Base-by-base conservation (phyloP, 306 rosid species). In the Citrullus mucosospermus region DNA sequence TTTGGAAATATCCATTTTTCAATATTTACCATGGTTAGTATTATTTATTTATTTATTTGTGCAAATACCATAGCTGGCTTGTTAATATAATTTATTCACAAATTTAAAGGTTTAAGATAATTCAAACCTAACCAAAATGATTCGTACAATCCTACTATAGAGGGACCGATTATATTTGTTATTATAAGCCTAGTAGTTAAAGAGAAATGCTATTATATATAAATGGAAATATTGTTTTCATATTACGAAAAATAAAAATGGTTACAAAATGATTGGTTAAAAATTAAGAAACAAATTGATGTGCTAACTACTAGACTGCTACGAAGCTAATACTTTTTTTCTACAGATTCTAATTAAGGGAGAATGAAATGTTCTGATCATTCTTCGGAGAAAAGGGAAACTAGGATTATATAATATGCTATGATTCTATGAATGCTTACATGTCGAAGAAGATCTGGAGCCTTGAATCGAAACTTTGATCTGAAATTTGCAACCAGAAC, bases 381-480 rank as follows among this genome's bases (percentile, higher is more conserved):
- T 30, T 67, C 54, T 46, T 46, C 2, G 20, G 25, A 30, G 14
- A 20, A 12, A 70, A 8, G 17, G 50, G 14, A 32, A 16, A 32
- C 15, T 7, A 17, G 16, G 38, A 28, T 44, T 7, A 46, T 50
- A 32, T 50, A 32, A 15, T 73, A 72, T 22, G 39, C 12, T 18
- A 55, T 51, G 56, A 51, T 51, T 51, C 18, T 51, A 43, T 70
- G 15, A 20, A 54, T 76, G 77, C 82, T 70, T 88, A 95, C 99
- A 96, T 96, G 90, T 92, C 97, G 85, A 96, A 96, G 88, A 96
- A 96, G 90, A 96, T 92, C 91, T 96, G 99, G 5, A 96, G 97
- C 63, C 98, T 79, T 5, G 99, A 96, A 81, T 96, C 99, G 55
- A 96, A 96, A 83, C 99, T 96, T 70, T 93, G 98, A 87, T 96